Percentiles rank a stretch among this genome's conserved stretches.
These are phyloP conservation scores for Metschnikowia noctiluminum DNA, from an alignment of 805 yeast species.

Conservation along the genomic window DNA sequence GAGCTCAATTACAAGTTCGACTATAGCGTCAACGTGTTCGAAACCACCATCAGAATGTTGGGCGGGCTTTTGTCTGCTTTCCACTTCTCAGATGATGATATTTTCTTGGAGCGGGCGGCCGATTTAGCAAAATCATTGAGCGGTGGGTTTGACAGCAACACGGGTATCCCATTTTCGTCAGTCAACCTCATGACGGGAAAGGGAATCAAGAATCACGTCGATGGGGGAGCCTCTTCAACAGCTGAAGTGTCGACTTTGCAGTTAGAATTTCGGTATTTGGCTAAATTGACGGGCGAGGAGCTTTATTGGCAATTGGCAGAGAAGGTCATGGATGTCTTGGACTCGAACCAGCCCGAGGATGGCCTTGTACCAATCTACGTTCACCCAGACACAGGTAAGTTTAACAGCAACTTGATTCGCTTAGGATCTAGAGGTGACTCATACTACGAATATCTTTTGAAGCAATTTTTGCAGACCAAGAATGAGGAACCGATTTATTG, in stretches of 20 bases:
- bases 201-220: slow-evolving; percentile 60
- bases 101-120: slow-evolving; percentile 73
- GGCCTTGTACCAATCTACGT: slow-evolving; percentile 85
- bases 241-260: slow-evolving; percentile 89
- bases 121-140: slow-evolving; percentile 71
- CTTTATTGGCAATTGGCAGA: slow-evolving; percentile 80
- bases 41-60: slow-evolving; percentile 91
- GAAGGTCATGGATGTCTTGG: slow-evolving; percentile 65
- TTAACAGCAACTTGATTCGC: slow-evolving; percentile 62
- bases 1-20: slow-evolving; percentile 70
- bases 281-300: slow-evolving; percentile 75
- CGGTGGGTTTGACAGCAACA: slow-evolving; percentile 61
- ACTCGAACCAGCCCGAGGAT: slow-evolving; percentile 57
- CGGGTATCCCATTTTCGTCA: slow-evolving; percentile 78
- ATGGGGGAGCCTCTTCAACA: slow-evolving; percentile 78
- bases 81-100: slow-evolving; percentile 63
- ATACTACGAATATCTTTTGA: slow-evolving; percentile 82
- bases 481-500: slow-evolving; percentile 58
- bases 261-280: slow-evolving; percentile 78
- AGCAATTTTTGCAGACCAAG: slow-evolving; percentile 79
- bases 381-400: slow-evolving; percentile 69
- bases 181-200: slow-evolving; percentile 65
- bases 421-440: slow-evolving; percentile 93
- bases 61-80: slow-evolving; percentile 89
- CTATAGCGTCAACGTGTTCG: slow-evolving; percentile 77